These are phyloP conservation scores for Penicillium sp. DNA, from an alignment of 2,329 filamentous ascomycete species.

Conservation along the genomic window DNA sequence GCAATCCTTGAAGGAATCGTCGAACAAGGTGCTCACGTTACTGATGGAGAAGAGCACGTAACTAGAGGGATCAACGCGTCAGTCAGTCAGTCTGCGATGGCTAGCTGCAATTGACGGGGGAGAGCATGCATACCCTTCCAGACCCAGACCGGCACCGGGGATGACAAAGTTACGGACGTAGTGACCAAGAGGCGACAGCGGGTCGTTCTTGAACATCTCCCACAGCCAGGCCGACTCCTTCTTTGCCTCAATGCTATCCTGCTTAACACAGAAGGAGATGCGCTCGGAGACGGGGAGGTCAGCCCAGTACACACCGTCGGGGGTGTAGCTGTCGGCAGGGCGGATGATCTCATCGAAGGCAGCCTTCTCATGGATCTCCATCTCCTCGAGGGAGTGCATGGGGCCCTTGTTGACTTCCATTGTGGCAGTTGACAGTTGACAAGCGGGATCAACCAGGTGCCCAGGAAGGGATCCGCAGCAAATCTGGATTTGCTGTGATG, in stretches of 20 bases:
- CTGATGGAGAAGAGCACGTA: slow-evolving; percentile 98
- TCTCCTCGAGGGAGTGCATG: slow-evolving; percentile 47
- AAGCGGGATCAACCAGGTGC: too few species aligned
- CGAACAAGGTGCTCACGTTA: slow-evolving; percentile 80
- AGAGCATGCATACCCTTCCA: too few species aligned
- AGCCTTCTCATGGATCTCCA: slow-evolving; percentile 58
- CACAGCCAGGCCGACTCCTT: slow-evolving; percentile 67
- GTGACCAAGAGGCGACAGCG: slow-evolving; percentile 75
- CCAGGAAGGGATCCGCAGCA: too few species aligned
- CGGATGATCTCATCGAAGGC: slow-evolving; percentile 77
- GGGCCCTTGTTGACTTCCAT: too few species aligned
- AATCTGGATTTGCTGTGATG: too few species aligned
- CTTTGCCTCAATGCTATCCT: slow-evolving; percentile 67
- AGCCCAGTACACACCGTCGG: slow-evolving; percentile 86
- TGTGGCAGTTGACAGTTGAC: too few species aligned
- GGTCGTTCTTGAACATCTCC: slow-evolving; percentile 80
- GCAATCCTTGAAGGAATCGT: slow-evolving; percentile 70
- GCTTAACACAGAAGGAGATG: slow-evolving; percentile 69
- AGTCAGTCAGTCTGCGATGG: too few species aligned
- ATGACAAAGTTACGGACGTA: slow-evolving; percentile 91
- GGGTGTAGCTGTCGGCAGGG: slow-evolving; percentile 82
- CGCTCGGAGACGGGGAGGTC: slow-evolving; percentile 71
- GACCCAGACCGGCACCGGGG: slow-evolving; percentile 83
- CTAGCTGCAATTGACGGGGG: too few species aligned
- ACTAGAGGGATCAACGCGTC: too few species aligned